Evolutionary conservation across 352 stramenopile genomes (phyloP), one percentile per base, ranked within the genome.

Genomic region (Phytopythium chamaehyphon): DNA sequence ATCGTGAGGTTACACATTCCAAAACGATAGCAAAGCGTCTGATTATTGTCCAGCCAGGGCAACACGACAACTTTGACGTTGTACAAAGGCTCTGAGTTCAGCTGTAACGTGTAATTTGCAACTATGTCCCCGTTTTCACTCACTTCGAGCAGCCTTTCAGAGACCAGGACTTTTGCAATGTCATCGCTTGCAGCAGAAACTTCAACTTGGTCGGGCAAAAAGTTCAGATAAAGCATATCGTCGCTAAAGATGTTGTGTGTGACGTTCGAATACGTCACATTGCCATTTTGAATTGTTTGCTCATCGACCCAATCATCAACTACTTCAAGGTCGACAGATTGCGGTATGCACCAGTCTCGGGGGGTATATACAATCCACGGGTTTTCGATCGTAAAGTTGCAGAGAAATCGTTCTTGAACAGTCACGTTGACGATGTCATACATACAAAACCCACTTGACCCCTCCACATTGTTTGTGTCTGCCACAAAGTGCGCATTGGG

Each of bases 341-440:
- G 76, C 0, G 76, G 73, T 14, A 73, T 6, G 50, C 76, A 92
- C 82, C 82, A 92, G 40, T 90, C 79, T 42, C 71, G 63, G 0
- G 74, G 74, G 0, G 76, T 77, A 65, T 89, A 89, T 12, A 89
- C 72, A 28, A 88, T 70, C 71, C 76, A 86, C n/a, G 82, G 82
- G 28, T 82, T 84, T 28, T 67, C 36, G 1, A 92, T 69, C 0
- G 82, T 92, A 42, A 74, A 86, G 44, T 92, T 92, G 50, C 82
- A 92, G 6, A 92, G 55, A 22, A 83, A 88, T 1, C 78, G 70
- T 42, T 92, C 78, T n/a, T 89, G 78, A 11, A 61, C 64, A 2
- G 80, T 80, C 15, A 69, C 68, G 18, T 78, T 85, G 0, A 66
- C 69, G 26, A 92, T 61, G 39, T 78, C 76, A 36, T 92, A 92